phyloP scores from a whole-genome alignment of 495 filamentous ascomycete genomes.

The Trichoderma orchidacearum region DNA sequence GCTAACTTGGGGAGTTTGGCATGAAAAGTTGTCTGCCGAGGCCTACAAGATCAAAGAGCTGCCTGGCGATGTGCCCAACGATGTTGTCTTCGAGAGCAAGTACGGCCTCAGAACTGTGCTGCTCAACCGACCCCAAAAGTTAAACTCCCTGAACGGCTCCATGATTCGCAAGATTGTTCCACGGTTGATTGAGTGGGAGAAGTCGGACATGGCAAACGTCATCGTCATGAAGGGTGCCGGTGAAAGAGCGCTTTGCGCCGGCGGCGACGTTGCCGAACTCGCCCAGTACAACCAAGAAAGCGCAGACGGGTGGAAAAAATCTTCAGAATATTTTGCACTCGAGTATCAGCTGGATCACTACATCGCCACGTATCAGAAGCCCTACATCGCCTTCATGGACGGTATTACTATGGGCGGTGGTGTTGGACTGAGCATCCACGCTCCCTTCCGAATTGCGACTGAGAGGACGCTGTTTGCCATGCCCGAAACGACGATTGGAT shows the following conservation, averaged over 20 bases:
- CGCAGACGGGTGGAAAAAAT: slow-evolving; percentile 48
- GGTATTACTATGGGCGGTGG: slow-evolving; percentile 98
- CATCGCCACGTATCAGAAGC: slow-evolving; percentile 89
- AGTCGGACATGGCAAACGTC: slow-evolving; percentile 85
- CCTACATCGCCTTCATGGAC: slow-evolving; percentile 92
- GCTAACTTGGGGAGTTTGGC: slow-evolving; percentile 4
- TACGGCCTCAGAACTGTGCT: slow-evolving; percentile 87
- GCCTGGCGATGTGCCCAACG: slow-evolving; percentile 61
- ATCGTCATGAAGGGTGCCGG: slow-evolving; percentile 85
- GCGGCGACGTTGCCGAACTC: slow-evolving; percentile 75
- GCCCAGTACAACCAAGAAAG: slow-evolving; percentile 58
- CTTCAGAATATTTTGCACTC: slow-evolving; percentile 72
- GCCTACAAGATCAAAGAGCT: slow-evolving; percentile 35
- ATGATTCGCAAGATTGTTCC: slow-evolving; percentile 90
- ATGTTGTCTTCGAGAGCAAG: slow-evolving; percentile 79
- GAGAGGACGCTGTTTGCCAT: slow-evolving; percentile 93
- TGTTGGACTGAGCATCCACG: slow-evolving; percentile 86
- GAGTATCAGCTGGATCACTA: slow-evolving; percentile 93
- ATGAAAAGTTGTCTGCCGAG: slow-evolving; percentile 42
- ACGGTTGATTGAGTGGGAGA: slow-evolving; percentile 80
- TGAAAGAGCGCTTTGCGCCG: slow-evolving; percentile 75
- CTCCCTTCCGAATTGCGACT: slow-evolving; percentile 90
- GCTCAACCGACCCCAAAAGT: slow-evolving; percentile 82
- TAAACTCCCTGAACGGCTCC: slow-evolving; percentile 81
- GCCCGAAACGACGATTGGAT: slow-evolving; percentile 95